A percentile compares a stretch with the other conserved stretches of the same genome.
Evolutionary conservation across 2,329 filamentous ascomycete species (phyloP).

Genomic region (Pseudogymnoascus sp.): DNA sequence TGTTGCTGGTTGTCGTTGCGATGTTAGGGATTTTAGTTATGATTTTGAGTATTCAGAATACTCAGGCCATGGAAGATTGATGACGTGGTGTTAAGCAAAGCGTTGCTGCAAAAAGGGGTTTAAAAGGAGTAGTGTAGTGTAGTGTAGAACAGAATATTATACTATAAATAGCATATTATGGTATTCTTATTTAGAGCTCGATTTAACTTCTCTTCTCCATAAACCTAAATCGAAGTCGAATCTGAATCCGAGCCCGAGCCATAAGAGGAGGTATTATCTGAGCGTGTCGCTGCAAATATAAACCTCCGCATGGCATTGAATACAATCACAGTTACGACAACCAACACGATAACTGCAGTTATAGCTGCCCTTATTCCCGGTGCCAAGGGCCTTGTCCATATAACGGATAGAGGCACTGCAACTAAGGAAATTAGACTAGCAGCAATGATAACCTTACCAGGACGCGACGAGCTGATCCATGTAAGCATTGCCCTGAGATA

Average conservation of each 20-base stretch:
- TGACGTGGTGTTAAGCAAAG: neutral
- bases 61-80: constrained; percentile 36
- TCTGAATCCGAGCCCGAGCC: neutral
- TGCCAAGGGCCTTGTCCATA: neutral
- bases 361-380: neutral
- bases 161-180: neutral
- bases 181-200: neutral
- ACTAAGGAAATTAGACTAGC: neutral
- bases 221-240: too few species aligned
- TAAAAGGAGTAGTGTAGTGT: neutral
- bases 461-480: neutral
- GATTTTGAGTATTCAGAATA: constrained; percentile 83
- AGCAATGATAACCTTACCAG: neutral
- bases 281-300: neutral
- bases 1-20: constrained; percentile 84
- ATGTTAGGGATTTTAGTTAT: constrained; percentile 91
- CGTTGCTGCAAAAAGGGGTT: neutral
- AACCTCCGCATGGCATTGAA: neutral
- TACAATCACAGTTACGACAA: neutral
- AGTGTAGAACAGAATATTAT: neutral
- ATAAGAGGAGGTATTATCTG: neutral
- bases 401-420: neutral
- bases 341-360: neutral
- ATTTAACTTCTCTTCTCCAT: too few species aligned
- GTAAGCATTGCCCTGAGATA: neutral